Conservation (phyloP, 805 yeast genomes). For the Wickerhamiella sergipiensis region DNA sequence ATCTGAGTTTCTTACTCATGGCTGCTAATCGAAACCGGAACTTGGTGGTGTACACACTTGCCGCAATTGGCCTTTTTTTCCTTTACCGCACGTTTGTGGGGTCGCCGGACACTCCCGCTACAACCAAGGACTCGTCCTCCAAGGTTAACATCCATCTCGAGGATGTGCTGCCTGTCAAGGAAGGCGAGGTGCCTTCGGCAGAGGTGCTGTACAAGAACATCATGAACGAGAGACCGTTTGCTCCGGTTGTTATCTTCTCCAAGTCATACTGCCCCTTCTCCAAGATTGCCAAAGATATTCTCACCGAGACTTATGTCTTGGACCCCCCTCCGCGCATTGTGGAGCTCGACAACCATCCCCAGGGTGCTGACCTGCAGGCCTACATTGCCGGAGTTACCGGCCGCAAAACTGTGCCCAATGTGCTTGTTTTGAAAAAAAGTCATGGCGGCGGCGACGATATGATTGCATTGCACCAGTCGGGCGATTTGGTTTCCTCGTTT, state of each 20-base stretch:
- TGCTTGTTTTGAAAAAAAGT: slow-evolving; percentile 57
- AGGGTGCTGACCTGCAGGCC: slow-evolving; percentile 64
- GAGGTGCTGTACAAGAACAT: slow-evolving; percentile 3
- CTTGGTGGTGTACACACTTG: background rate
- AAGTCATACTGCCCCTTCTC: slow-evolving; percentile 62
- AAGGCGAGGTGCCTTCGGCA: background rate
- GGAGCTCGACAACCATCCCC: slow-evolving; percentile 67
- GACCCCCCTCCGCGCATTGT: slow-evolving; percentile 61
- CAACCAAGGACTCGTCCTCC: background rate
- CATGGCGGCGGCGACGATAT: slow-evolving; percentile 89
- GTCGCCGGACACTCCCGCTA: background rate
- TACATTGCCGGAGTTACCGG: slow-evolving; percentile 59
- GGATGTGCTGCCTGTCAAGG: background rate
- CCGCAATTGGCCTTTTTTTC: background rate
- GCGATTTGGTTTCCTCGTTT: slow-evolving; percentile 38
- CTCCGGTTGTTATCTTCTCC: slow-evolving; percentile 33
- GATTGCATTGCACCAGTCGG: slow-evolving; percentile 42
- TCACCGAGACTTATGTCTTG: slow-evolving; percentile 50
- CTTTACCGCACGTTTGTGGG: background rate
- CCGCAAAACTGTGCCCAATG: slow-evolving; percentile 81
- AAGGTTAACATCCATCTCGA: background rate
- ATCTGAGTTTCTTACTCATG: background rate
- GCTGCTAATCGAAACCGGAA: background rate
- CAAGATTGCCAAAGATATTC: slow-evolving; percentile 50
- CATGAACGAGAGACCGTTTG: slow-evolving; percentile 7